Conservation (phyloP, 345 rosid species). For the Lepidium africanum region DNA sequence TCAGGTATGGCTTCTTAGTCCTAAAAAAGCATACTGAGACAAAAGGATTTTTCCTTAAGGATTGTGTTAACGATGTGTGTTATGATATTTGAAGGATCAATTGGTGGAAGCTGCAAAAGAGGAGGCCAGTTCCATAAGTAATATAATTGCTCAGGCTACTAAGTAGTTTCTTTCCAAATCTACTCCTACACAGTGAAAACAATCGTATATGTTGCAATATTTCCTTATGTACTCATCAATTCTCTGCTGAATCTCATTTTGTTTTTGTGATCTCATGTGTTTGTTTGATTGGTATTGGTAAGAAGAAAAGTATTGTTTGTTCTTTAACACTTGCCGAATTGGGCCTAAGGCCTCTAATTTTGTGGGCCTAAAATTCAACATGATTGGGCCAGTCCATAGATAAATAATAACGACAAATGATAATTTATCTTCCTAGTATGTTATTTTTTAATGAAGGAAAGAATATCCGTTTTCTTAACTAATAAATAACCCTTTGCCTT, state of each 20-base stretch:
- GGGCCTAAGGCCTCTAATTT: not conserved
- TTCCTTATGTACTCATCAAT: not conserved
- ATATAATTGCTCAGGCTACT: constrained; percentile 93
- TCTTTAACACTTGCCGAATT: not conserved
- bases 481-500: not conserved
- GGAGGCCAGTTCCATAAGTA: constrained; percentile 81
- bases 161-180: constrained; percentile 38
- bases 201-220: not conserved
- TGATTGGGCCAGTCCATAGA: not conserved
- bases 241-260: not conserved
- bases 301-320: not conserved
- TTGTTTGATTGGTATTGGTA: not conserved
- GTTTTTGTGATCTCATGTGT: constrained; percentile 12
- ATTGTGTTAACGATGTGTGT: not conserved
- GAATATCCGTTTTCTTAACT: constrained; percentile 3
- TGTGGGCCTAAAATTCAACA: not conserved
- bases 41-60: not conserved
- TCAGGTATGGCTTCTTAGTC: constrained; percentile 43
- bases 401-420: not conserved
- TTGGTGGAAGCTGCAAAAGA: constrained; percentile 97
- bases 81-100: constrained; percentile 53
- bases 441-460: not conserved
- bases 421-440: not conserved
- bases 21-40: not conserved
- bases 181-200: not conserved